Evolutionary conservation across 352 stramenopile genomes (phyloP).

Genomic region (Discostella stelligera): DNA sequence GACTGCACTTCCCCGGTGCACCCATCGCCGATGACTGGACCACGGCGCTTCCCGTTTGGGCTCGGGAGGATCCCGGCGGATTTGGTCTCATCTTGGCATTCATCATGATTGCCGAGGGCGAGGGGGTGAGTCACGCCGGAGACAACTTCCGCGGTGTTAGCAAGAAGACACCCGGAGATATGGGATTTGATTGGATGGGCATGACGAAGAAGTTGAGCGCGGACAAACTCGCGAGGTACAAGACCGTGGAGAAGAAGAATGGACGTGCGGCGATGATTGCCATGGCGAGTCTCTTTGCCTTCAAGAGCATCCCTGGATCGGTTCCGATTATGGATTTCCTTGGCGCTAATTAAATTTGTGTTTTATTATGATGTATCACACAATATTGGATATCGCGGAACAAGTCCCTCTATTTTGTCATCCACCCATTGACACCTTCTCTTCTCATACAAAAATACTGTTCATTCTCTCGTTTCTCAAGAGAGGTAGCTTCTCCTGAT

Average conservation of each 20-base stretch:
- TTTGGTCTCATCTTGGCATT: conserved; percentile 74
- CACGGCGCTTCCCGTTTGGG: conserved; percentile 71
- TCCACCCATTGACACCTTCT: too few relatives aligned
- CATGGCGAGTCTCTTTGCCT: conserved; percentile 80
- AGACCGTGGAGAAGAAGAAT: conserved; percentile 79
- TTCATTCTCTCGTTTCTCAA: too few relatives aligned
- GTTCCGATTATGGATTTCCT: conserved; percentile 82
- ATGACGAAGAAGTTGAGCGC: conserved; percentile 66
- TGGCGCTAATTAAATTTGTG: conserved; percentile 45
- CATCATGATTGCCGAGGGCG: conserved; percentile 75
- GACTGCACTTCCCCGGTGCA: conserved; percentile 75
- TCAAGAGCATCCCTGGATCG: conserved; percentile 76
- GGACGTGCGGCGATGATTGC: conserved; percentile 82
- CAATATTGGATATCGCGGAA: neutral
- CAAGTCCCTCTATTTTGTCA: too few relatives aligned
- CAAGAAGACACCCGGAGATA: conserved; percentile 75
- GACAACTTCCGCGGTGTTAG: conserved; percentile 79
- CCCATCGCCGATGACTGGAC: conserved; percentile 76
- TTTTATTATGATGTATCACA: conserved; percentile 3
- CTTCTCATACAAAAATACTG: too few relatives aligned
- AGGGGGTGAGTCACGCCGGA: conserved; percentile 75
- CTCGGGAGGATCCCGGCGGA: conserved; percentile 64
- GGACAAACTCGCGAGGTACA: conserved; percentile 66
- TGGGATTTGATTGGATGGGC: conserved; percentile 78
- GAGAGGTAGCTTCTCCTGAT: too few relatives aligned